Evolutionary conservation across 164 flowering plant species (phyloP).

Genomic region (Buxus sempervirens): DNA sequence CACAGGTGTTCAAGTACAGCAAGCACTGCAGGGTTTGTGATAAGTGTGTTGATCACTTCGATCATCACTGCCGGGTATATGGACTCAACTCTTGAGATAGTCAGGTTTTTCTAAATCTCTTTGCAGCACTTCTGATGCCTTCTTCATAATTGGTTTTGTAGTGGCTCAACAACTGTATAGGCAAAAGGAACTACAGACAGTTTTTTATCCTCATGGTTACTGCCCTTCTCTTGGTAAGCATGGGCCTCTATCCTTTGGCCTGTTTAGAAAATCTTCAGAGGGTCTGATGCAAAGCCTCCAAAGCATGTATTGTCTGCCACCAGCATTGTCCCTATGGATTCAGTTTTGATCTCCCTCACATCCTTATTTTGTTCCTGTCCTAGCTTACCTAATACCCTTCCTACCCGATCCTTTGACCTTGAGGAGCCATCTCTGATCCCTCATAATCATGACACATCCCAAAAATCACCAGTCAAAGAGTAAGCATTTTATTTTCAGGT

Average conservation of each 20-base stretch:
- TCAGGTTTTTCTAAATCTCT: background rate
- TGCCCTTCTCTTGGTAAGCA: conserved; percentile 88
- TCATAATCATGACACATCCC: conserved; percentile 14
- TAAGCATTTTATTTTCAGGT: conserved; percentile 38
- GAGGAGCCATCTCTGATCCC: background rate
- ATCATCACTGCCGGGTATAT: conserved; percentile 98
- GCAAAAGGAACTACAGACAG: conserved; percentile 80
- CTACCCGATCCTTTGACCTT: background rate
- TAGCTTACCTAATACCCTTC: background rate
- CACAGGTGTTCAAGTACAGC: conserved; percentile 95
- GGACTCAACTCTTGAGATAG: conserved; percentile 7
- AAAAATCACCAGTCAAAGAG: conserved; percentile 23
- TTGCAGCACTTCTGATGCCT: conserved; percentile 9
- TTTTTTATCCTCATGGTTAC: conserved; percentile 91
- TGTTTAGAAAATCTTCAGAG: background rate
- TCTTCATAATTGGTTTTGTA: conserved; percentile 36
- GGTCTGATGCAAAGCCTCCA: background rate
- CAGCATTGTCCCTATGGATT: background rate
- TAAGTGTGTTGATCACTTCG: conserved; percentile 93
- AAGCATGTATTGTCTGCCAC: background rate
- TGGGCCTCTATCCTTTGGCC: conserved; percentile 10
- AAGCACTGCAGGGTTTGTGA: conserved; percentile 99
- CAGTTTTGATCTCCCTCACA: background rate
- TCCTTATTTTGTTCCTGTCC: background rate
- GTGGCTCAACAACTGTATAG: conserved; percentile 99